Percentiles rank a stretch among this genome's conserved stretches.
These are phyloP conservation scores for Pisolithus thermaeus DNA, from an alignment of 1,284 basidiomycete genomes.

Conservation along the genomic window DNA sequence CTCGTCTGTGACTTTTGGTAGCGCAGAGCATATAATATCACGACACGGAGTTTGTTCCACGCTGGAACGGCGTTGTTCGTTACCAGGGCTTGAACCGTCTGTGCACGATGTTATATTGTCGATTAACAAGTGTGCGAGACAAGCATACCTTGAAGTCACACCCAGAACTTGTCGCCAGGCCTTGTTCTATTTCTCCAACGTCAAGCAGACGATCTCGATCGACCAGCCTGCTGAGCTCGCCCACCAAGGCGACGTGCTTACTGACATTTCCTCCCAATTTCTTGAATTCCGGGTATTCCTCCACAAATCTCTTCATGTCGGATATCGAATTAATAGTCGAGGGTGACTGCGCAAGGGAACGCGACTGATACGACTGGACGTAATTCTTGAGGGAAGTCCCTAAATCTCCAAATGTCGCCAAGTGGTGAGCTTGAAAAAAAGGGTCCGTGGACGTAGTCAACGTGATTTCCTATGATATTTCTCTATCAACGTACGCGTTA, in stretches of 20 bases:
- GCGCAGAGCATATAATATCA: conserved; percentile 91
- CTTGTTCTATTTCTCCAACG: conserved; percentile 94
- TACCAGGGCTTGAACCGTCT: conserved; percentile 79
- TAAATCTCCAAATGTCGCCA: conserved; percentile 96
- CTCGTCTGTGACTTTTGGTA: conserved; percentile 90
- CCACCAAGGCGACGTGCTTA: conserved; percentile 96
- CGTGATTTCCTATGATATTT: conserved; percentile 75
- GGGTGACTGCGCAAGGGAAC: conserved; percentile 72
- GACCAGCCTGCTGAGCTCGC: conserved; percentile 90
- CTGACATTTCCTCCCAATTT: conserved; percentile 97
- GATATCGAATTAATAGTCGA: conserved; percentile 90
- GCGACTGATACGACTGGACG: conserved; percentile 90
- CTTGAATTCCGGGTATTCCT: conserved; percentile 97
- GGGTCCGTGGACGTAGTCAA: conserved; percentile 89
- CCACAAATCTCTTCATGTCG: conserved; percentile 98
- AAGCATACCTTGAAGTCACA: conserved; percentile 75
- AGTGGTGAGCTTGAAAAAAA: conserved; percentile 90
- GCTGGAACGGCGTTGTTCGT: conserved; percentile 62
- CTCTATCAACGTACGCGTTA: conserved; percentile 8
- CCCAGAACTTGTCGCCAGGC: conserved; percentile 87
- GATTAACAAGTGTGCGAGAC: not conserved
- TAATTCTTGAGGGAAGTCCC: conserved; percentile 91
- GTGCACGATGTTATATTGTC: conserved; percentile 8
- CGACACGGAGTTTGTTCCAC: conserved; percentile 85
- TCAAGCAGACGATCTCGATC: conserved; percentile 82